These are phyloP conservation scores for Panaeolus cyanescens DNA, from an alignment of 768 basidiomycete genomes.

Conservation along the genomic window DNA sequence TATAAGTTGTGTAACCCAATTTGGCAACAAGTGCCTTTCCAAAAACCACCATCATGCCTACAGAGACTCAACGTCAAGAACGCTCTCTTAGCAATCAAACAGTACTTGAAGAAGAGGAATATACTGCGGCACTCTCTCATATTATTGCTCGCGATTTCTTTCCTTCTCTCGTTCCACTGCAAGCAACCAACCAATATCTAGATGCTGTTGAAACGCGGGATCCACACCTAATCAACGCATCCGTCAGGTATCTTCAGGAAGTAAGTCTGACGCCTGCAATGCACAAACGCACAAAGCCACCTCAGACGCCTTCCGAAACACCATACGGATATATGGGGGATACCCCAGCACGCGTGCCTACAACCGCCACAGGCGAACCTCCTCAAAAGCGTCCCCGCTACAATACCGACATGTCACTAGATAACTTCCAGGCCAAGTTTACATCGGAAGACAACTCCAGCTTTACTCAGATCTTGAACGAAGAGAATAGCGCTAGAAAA, in stretches of 20 bases:
- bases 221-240: conserved; percentile 71
- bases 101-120: conserved; percentile 91
- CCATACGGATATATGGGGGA: conserved; percentile 64
- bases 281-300: conserved; percentile 28
- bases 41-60: neutral
- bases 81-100: conserved; percentile 73
- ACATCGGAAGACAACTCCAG: conserved; percentile 98
- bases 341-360: conserved; percentile 59
- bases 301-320: conserved; percentile 59
- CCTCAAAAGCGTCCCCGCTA: conserved; percentile 59
- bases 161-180: conserved; percentile 86
- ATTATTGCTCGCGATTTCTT: conserved; percentile 99
- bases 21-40: neutral
- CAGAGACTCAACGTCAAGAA: conserved; percentile 24
- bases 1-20: too few relatives aligned
- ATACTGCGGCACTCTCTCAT: conserved; percentile 83
- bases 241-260: conserved; percentile 73
- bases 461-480: conserved; percentile 89
- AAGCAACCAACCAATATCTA: conserved; percentile 86
- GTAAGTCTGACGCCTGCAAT: conserved; percentile 52
- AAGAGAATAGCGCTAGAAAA: conserved; percentile 82
- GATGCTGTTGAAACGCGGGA: conserved; percentile 79
- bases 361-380: conserved; percentile 33
- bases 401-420: conserved; percentile 67
- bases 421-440: conserved; percentile 87